A percentile compares a stretch with the other conserved stretches of the same genome.
phyloP scores from a whole-genome alignment of 148 eudicot species.

The Rhododendron henanense region DNA sequence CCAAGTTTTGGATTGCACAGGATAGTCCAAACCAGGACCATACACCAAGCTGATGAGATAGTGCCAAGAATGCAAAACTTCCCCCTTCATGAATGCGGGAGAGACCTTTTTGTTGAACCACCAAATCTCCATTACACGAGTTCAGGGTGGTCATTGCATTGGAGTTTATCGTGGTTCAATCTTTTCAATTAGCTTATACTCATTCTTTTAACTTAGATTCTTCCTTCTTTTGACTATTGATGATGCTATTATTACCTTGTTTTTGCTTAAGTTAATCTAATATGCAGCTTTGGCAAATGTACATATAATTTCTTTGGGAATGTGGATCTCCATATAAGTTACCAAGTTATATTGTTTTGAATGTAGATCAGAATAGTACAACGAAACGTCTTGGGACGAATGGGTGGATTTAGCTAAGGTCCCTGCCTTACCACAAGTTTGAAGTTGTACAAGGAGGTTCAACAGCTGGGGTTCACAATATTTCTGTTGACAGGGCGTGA shows the following conservation, averaged over 20 bases:
- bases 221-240: not conserved
- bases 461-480: slow-evolving; percentile 59
- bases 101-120: not conserved
- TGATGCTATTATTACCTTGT: not conserved
- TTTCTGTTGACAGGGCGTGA: slow-evolving; percentile 75
- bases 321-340: not conserved
- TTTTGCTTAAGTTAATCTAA: not conserved
- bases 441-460: slow-evolving; percentile 63
- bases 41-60: not conserved
- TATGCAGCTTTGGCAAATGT: not conserved
- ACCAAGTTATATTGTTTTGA: slow-evolving; percentile 1
- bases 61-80: not conserved
- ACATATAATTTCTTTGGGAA: not conserved
- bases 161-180: not conserved
- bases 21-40: no score
- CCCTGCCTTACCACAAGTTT: slow-evolving; percentile 69
- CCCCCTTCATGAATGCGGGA: no score
- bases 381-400: slow-evolving; percentile 46
- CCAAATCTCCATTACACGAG: not conserved
- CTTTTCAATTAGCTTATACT: not conserved
- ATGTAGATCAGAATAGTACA: slow-evolving; percentile 49
- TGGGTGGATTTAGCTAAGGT: slow-evolving; percentile 63
- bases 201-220: not conserved
- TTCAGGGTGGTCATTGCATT: not conserved
- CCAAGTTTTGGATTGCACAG: no score